Evolutionary conservation across 2,329 filamentous ascomycete genomes (phyloP).

Genomic region (Dactylellina cionopaga): DNA sequence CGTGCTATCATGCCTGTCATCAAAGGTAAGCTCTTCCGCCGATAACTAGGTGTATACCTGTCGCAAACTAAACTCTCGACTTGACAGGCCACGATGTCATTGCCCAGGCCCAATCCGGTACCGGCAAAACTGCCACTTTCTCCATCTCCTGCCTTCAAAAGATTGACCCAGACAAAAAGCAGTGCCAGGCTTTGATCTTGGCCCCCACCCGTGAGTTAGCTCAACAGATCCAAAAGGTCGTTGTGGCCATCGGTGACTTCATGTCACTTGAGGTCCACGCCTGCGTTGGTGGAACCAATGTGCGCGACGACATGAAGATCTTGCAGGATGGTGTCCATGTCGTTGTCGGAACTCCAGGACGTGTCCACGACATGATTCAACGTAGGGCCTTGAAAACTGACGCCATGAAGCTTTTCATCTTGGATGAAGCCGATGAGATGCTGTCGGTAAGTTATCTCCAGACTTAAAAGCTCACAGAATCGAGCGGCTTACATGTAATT

Average conservation of each 20-base stretch:
- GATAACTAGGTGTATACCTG: slow-evolving; percentile 53
- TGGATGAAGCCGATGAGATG: slow-evolving; percentile 99
- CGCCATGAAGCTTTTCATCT: slow-evolving; percentile 99
- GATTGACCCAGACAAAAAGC: slow-evolving; percentile 93
- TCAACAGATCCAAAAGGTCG: slow-evolving; percentile 99
- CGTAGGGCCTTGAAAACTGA: slow-evolving; percentile 96
- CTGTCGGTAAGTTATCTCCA: slow-evolving; percentile 74
- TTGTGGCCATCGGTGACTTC: slow-evolving; percentile 98
- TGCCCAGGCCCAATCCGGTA: slow-evolving; percentile 99
- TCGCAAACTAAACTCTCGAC: not conserved
- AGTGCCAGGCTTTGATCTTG: slow-evolving; percentile 97
- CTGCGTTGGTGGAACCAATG: slow-evolving; percentile 97
- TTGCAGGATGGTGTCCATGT: slow-evolving; percentile 96
- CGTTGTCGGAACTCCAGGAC: slow-evolving; percentile 95
- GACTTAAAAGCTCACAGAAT: not conserved
- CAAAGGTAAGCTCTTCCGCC: slow-evolving; percentile 84
- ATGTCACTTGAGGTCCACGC: slow-evolving; percentile 99
- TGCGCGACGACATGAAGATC: slow-evolving; percentile 98
- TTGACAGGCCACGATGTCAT: slow-evolving; percentile 91
- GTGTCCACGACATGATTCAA: slow-evolving; percentile 99
- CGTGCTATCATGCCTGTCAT: slow-evolving; percentile 99
- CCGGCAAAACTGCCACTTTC: slow-evolving; percentile 99
- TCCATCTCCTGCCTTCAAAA: slow-evolving; percentile 99
- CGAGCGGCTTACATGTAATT: slow-evolving; percentile 59
- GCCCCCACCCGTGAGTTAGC: slow-evolving; percentile 98